Base-by-base conservation (phyloP, 2,329 filamentous ascomycete species). In the Exophiala sideris region DNA sequence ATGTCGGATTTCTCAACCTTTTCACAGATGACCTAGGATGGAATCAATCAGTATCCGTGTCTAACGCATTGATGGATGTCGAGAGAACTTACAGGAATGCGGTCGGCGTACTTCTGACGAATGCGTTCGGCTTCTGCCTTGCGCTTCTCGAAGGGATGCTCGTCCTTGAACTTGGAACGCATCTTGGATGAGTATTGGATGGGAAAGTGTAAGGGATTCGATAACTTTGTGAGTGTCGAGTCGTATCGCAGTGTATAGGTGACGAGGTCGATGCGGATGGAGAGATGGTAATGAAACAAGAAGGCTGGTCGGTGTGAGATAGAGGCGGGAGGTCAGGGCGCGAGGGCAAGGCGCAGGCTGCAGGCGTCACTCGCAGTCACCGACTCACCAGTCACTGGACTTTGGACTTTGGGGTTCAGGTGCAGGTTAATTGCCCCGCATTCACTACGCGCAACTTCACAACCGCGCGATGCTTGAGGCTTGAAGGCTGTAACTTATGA, bases 121-220 rank as follows among this genome's bases (percentile, higher is more conserved):
- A 96, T 96, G 75, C 94, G 91, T 82, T 99, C 94, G 72, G 94
- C 94, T 80, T 99, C 94, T 64, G 94, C 94, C 89, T 97, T 96
- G 80, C 94, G 91, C 89, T 99, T 99, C 87, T 97, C 94, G 74
- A 97, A 97, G 68, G 90, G 91, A 76, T 97, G 94, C 85, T 97
- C 94, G 86, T 99, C 94, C 91, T 99, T 99, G 78, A 99, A 99
- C 85, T 97, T 97, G 82, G 90, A 95, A 73, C 91, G 88, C 91
- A 96, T 96, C 62, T 51, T 54, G 51, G 48, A 39, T 66, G 60
- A 48, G 54, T 61, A 57, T 47, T 48, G 41, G 56, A 59, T 55
- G 56, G 52, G 57, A 50, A 56, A 53, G 56, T 44, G n/a, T 24
- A 35, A 3, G n/a, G 16, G n/a, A n/a, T 20, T 44, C 4, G 21